A percentile compares a stretch with the other conserved stretches of the same genome.
phyloP scores from a whole-genome alignment of 2,329 filamentous ascomycete species.

The Alternaria sp. region DNA sequence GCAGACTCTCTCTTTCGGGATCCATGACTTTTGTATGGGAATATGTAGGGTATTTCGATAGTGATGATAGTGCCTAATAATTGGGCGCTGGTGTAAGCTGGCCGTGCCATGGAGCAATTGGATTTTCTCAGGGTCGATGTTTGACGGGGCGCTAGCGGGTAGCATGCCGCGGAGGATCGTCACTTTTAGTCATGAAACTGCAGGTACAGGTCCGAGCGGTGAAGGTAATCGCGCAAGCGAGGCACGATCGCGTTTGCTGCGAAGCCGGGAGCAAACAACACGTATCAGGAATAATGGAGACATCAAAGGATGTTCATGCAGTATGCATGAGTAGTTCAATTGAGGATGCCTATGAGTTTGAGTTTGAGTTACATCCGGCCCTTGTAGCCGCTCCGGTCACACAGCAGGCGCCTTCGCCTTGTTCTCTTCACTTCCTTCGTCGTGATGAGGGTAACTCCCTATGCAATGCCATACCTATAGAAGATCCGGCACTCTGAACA shows the following conservation, averaged over 20 bases:
- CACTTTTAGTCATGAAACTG: slow-evolving; percentile 11
- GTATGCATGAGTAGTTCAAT: no score
- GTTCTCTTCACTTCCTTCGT: background rate
- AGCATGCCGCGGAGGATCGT: background rate
- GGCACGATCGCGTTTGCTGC: background rate
- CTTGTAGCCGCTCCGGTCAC: background rate
- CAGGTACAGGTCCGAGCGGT: slow-evolving; percentile 10
- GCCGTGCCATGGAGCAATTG: background rate
- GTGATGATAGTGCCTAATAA: background rate
- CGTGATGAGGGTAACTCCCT: background rate
- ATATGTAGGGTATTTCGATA: background rate
- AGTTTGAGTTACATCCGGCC: background rate
- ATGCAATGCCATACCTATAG: background rate
- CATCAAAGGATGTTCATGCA: background rate
- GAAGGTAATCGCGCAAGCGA: background rate
- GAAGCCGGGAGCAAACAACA: background rate
- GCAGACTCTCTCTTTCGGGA: slow-evolving; percentile 17
- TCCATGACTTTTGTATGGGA: background rate
- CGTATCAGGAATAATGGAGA: background rate
- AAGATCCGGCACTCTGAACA: background rate
- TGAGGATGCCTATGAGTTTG: no score
- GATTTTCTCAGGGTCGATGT: background rate
- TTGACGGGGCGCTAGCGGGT: background rate
- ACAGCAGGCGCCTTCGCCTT: background rate
- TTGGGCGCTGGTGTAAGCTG: background rate